Conservation (phyloP, 2,329 filamentous ascomycete genomes). For the Colletotrichum spaethianum region DNA sequence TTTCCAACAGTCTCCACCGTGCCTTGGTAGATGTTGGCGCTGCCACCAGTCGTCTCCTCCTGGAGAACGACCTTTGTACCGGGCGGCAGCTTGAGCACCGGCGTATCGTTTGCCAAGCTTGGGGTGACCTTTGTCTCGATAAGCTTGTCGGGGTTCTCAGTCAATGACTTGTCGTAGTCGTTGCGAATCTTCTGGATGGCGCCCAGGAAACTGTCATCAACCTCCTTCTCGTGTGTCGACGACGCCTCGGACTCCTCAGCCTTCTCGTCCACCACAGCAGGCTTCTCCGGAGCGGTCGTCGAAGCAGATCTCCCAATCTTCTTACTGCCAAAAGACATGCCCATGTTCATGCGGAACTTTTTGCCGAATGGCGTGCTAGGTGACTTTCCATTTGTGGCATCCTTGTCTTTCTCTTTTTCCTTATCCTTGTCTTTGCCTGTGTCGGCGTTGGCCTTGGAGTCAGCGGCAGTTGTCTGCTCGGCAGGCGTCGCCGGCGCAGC, state of each 20-base stretch:
- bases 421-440: conserved; percentile 66
- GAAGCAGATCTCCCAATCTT: conserved; percentile 82
- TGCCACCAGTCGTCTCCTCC: conserved; percentile 77
- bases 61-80: conserved; percentile 79
- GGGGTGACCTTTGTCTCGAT: conserved; percentile 78
- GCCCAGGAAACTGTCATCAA: conserved; percentile 82
- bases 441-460: conserved; percentile 41
- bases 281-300: conserved; percentile 78
- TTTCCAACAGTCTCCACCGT: conserved; percentile 83
- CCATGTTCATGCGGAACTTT: conserved; percentile 82
- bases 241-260: conserved; percentile 76
- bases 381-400: conserved; percentile 68
- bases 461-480: conserved; percentile 64
- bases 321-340: conserved; percentile 81
- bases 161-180: conserved; percentile 78
- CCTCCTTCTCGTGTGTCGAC: conserved; percentile 77
- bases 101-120: conserved; percentile 80
- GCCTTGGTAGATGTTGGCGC: conserved; percentile 90
- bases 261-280: conserved; percentile 82
- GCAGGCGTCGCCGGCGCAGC: conserved; percentile 62
- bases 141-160: conserved; percentile 66
- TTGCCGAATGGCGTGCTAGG: conserved; percentile 80
- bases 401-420: conserved; percentile 61
- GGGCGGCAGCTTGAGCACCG: conserved; percentile 79
- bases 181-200: conserved; percentile 80